These are phyloP conservation scores for Golubevia pallescens DNA, from an alignment of 1,284 basidiomycete species.

Conservation along the genomic window DNA sequence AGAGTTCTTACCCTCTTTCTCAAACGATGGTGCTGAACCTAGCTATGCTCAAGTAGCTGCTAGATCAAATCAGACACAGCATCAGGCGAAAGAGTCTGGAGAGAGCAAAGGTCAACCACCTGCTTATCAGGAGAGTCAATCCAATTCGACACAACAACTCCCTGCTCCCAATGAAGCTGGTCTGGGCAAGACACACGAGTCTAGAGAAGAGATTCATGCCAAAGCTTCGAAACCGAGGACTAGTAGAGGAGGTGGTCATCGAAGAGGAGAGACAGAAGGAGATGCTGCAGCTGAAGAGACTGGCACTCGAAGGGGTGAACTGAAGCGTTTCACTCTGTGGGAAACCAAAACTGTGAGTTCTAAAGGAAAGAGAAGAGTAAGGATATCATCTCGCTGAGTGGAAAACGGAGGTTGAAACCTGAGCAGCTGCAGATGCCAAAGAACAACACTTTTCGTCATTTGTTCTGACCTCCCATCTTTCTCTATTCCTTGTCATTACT, in stretches of 20 bases:
- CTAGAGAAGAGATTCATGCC: no score
- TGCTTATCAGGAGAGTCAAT: no score
- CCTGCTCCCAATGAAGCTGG: background rate
- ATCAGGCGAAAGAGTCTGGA: no score
- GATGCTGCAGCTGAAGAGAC: background rate
- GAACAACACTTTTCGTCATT: background rate
- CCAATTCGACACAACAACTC: no score
- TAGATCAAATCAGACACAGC: background rate
- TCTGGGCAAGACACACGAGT: no score
- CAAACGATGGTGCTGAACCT: no score
- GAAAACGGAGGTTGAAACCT: no score
- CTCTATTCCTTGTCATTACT: no score
- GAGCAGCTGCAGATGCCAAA: no score
- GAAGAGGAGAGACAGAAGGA: background rate
- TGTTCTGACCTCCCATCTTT: slow-evolving; percentile 1
- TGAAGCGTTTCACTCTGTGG: slow-evolving; percentile 51
- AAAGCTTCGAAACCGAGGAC: background rate
- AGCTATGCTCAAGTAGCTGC: background rate
- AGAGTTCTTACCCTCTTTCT: no score
- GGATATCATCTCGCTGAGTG: background rate
- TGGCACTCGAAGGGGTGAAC: background rate
- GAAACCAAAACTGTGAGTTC: slow-evolving; percentile 40
- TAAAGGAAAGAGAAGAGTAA: background rate
- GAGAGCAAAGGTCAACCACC: no score
- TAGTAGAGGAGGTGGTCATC: background rate